These are phyloP conservation scores for Verticillium dahliae DNA, from an alignment of 2,329 filamentous ascomycete species.

Conservation along the genomic window DNA sequence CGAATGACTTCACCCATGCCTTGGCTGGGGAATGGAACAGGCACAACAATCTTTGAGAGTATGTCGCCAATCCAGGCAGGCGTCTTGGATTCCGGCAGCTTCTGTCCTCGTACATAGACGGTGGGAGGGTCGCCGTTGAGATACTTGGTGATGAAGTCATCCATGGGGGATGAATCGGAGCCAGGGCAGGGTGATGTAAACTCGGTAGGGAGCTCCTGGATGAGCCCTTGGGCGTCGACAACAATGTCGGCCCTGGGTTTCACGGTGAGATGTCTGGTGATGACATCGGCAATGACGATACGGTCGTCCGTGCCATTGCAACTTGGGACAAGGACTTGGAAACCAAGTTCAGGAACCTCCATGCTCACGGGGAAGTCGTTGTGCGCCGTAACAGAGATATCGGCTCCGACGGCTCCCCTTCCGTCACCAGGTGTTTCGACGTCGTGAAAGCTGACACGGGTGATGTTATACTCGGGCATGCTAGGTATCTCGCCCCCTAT, in stretches of 20 bases:
- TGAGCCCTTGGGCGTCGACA: conserved; percentile 63
- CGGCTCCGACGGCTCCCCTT: conserved; percentile 66
- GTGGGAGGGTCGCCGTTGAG: conserved; percentile 73
- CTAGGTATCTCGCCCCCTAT: conserved; percentile 47
- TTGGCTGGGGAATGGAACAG: conserved; percentile 75
- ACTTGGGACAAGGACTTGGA: conserved; percentile 78
- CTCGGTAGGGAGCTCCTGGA: conserved; percentile 66
- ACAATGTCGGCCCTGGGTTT: conserved; percentile 61
- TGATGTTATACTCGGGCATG: conserved; percentile 77
- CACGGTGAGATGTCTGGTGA: conserved; percentile 61
- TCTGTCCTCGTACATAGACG: conserved; percentile 76
- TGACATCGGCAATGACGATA: conserved; percentile 73
- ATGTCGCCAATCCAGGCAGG: conserved; percentile 80
- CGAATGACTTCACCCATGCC: conserved; percentile 77
- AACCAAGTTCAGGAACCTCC: conserved; percentile 70
- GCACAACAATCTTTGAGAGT: conserved; percentile 73
- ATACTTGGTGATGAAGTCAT: conserved; percentile 73
- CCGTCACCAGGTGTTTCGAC: conserved; percentile 41
- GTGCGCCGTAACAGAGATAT: conserved; percentile 64
- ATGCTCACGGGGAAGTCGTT: conserved; percentile 77
- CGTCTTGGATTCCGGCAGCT: conserved; percentile 56
- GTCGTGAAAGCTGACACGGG: conserved; percentile 73
- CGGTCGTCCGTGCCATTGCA: conserved; percentile 66
- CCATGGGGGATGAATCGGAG: conserved; percentile 74
- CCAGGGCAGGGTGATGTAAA: conserved; percentile 70